A percentile compares a stretch with the other conserved stretches of the same genome.
Conservation (phyloP, 352 stramenopile species). For the Phytophthora crassamura region DNA sequence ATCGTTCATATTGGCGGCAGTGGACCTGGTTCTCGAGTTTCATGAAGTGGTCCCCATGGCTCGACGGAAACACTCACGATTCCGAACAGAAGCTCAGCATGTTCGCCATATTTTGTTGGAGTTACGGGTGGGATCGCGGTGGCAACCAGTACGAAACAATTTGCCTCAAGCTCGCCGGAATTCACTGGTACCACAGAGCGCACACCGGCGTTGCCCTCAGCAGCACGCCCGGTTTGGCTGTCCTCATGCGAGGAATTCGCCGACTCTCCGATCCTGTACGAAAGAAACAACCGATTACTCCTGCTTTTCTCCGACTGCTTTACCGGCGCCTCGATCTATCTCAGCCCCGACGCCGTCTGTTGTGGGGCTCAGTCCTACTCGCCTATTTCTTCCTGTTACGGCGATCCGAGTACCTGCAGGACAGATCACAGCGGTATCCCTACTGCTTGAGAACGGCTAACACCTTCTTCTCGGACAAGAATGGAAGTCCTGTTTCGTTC, state of each 20-base stretch:
- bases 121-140: neutral
- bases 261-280: slow-evolving; percentile 2
- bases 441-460: slow-evolving; percentile 4
- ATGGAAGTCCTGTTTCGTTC: neutral
- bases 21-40: slow-evolving; percentile 5
- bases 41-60: slow-evolving; percentile 6
- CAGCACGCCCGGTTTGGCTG: neutral
- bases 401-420: neutral
- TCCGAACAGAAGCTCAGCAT: neutral
- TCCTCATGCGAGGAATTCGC: slow-evolving; percentile 3
- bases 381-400: slow-evolving; percentile 8
- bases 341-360: neutral
- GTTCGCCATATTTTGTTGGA: slow-evolving; percentile 11
- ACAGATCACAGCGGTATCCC: neutral
- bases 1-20: slow-evolving; percentile 10
- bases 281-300: slow-evolving; percentile 4
- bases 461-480: neutral
- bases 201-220: neutral
- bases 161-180: neutral
- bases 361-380: slow-evolving; percentile 3
- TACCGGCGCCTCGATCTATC: neutral
- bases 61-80: neutral
- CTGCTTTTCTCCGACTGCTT: slow-evolving; percentile 10
- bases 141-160: slow-evolving; percentile 7
- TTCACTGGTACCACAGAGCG: slow-evolving; percentile 2